Conservation (phyloP, 1,284 basidiomycete genomes). For the Ustilago hordei region DNA sequence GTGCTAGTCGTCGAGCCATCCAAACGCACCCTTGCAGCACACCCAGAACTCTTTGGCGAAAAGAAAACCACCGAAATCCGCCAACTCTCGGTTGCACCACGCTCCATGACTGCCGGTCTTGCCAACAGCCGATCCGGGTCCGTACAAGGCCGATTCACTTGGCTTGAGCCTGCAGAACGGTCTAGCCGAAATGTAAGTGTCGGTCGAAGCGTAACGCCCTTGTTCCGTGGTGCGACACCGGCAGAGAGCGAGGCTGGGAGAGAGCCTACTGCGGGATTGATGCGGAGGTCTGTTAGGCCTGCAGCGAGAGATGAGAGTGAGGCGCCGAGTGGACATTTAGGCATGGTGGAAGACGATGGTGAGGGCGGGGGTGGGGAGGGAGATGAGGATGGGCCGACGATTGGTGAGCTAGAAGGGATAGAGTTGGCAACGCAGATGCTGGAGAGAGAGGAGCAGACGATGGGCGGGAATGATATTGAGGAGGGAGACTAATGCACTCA, state of each 20-base stretch:
- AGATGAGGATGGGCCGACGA: slow-evolving; percentile 31
- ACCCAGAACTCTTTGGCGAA: slow-evolving; percentile 53
- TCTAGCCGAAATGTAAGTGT: slow-evolving; percentile 46
- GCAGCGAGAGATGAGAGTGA: slow-evolving; percentile 21
- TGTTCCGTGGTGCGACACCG: slow-evolving; percentile 49
- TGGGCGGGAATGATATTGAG: slow-evolving; percentile 49
- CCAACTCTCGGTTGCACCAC: slow-evolving; percentile 51
- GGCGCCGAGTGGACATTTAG: slow-evolving; percentile 7
- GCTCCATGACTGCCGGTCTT: slow-evolving; percentile 24
- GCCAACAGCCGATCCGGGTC: slow-evolving; percentile 30
- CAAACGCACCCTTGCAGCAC: slow-evolving; percentile 41
- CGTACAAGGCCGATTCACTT: slow-evolving; percentile 41
- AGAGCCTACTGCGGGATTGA: slow-evolving; percentile 21
- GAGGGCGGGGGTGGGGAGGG: not conserved
- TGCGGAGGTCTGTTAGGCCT: slow-evolving; percentile 14
- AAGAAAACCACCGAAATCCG: slow-evolving; percentile 40
- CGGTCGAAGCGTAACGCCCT: slow-evolving; percentile 31
- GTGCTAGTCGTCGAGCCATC: slow-evolving; percentile 59
- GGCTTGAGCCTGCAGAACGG: slow-evolving; percentile 33
- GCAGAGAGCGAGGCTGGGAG: slow-evolving; percentile 33
- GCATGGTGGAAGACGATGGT: slow-evolving; percentile 12
- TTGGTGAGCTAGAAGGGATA: slow-evolving; percentile 44
- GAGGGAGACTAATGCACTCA: slow-evolving; percentile 36
- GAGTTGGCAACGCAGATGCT: slow-evolving; percentile 57
- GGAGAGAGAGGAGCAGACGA: slow-evolving; percentile 39